Evolutionary conservation across 371 early-diverging fungal species (phyloP), one percentile per base, ranked within the genome.

Genomic region (Dipsacomyces acuminosporus): DNA sequence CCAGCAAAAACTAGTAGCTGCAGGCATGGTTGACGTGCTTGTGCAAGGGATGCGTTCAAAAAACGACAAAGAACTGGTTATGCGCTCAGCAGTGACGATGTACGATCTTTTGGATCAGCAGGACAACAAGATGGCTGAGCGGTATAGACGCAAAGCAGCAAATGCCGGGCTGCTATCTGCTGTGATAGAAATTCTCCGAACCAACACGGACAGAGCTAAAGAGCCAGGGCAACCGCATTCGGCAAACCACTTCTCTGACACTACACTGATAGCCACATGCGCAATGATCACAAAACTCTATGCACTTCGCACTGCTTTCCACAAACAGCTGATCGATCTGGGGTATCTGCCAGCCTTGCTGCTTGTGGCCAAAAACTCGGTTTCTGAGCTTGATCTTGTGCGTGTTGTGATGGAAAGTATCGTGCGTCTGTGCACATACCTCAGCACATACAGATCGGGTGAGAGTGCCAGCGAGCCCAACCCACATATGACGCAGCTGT

Each of bases 381-480:
- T 26, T 0, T 49, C 54, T 2, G 57, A 62, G 25, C 20, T 58
- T 23, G 67, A 62, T 43, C 54, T 51, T 7, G 38, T 57, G 54
- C 62, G 63, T 21, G 48, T 49, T n/a, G 46, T 21, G 0, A 56
- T 67, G 58, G 67, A 67, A 48, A 50, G 50, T 44, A 45, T 62
- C 13, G 67, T 67, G 43, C 57, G 67, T 38, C 63, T 67, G 24
- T 62, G 63, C 41, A 67, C 63, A 24, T 55, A 47, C 18, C 20
- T 62, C 50, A 41, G 51, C 52, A 38, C 45, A 19, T 17, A 22
- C 41, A 17, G 41, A 2, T 9, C 30, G 8, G 45, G 34, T 18
- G 5, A 33, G 13, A 26, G 15, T 18, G 20, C 36, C 2, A 34
- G 14, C 4, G 53, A 38, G 41, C 30, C 24, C 1, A 42, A 34